phyloP scores from a whole-genome alignment of 2,329 filamentous ascomycete genomes.

The Fusarium drepaniforme region DNA sequence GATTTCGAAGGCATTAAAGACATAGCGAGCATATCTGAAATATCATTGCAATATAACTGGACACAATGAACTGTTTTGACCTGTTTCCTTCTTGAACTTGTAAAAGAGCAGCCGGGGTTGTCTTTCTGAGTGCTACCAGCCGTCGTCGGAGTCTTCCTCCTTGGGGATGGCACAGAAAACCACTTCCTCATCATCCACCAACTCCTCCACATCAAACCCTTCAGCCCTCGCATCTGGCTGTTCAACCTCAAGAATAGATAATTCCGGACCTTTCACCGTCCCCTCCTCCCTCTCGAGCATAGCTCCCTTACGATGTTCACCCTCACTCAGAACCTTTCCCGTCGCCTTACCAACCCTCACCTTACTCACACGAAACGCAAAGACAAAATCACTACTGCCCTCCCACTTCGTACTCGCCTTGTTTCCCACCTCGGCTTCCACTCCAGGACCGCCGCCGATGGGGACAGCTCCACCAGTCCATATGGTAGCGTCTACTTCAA shows the following conservation, averaged over 20 bases:
- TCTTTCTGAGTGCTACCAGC: background rate
- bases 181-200: slow-evolving; percentile 7
- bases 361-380: slow-evolving; percentile 23
- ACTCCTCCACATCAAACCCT: slow-evolving; percentile 5
- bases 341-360: background rate
- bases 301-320: slow-evolving; percentile 3
- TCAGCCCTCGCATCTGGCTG: background rate
- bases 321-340: background rate
- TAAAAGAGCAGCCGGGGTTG: background rate
- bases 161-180: background rate
- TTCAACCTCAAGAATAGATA: background rate
- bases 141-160: background rate
- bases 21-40: background rate
- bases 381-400: slow-evolving; percentile 20
- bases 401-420: slow-evolving; percentile 1
- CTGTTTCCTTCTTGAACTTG: background rate
- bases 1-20: background rate
- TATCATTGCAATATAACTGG: background rate
- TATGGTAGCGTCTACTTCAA: background rate
- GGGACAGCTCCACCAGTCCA: background rate
- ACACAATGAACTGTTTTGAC: rapidly evolving
- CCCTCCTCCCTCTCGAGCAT: background rate
- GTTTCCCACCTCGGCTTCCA: background rate
- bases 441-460: background rate
- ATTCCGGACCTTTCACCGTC: background rate